Evolutionary conservation across 2,329 filamentous ascomycete genomes (phyloP), one percentile per base, ranked within the genome.

Genomic region (Sporothrix pseudoabietina): DNA sequence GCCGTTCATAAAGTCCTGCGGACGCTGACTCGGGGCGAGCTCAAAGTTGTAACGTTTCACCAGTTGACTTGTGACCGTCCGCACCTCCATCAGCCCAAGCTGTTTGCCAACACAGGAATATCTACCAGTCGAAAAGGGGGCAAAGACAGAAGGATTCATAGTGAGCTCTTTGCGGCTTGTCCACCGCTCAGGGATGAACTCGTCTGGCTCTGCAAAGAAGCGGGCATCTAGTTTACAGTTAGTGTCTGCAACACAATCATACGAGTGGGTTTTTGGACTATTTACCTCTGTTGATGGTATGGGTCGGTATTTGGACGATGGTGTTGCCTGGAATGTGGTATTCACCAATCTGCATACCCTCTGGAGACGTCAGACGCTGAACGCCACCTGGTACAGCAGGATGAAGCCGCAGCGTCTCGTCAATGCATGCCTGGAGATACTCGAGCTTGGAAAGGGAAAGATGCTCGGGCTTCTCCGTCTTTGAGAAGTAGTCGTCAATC

Each of bases 21-120:
- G 68, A 22, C 75, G 73, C 57, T 78, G 76, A 1, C 73, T 75
- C 1, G 76, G 75, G 1, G 76, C 77, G 26, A 76, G 74, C 14
- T 57, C 59, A 54, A 77, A 74, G 22, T 75, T 71, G 65, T 76
- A 78, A n/a, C 73, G 54, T 4, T 44, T 71, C 19, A 77, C 49
- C 1, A 76, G 77, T 61, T 77, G 74, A 7, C 66, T 71, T 3
- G 76, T 16, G 10, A 77, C 70, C 10, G 75, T 72, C 41, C 77
- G 74, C 26, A 81, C 55, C 71, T 82, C 80, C 78, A 82, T 80
- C 52, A 83, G 74, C 0, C 78, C 81, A 1, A 83, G 76, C 72
- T 80, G 78, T 72, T 82, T 82, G 0, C 82, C 82, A 1, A 80
- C 79, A 55, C 82, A 82, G 5, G 79, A 79, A 66, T 80, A 80